These are phyloP conservation scores for Neopestalotiopsis clavispora DNA, from an alignment of 2,329 filamentous ascomycete genomes.

Conservation along the genomic window DNA sequence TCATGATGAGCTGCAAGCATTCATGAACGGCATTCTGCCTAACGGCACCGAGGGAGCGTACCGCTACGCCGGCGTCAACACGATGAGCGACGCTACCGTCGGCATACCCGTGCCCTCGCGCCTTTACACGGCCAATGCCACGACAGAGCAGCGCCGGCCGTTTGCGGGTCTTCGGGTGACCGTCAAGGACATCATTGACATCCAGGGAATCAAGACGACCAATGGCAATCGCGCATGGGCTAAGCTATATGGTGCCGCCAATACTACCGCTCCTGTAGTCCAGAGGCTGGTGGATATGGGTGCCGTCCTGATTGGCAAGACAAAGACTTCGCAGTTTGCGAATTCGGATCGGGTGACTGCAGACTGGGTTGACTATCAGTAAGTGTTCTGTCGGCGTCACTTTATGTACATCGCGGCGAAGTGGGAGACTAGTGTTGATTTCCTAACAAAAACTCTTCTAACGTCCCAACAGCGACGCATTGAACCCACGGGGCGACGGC, in stretches of 20 bases:
- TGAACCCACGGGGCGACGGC: background rate
- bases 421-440: background rate
- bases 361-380: background rate
- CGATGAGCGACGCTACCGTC: background rate
- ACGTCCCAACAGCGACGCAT: background rate
- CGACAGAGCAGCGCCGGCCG: background rate
- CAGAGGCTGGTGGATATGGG: background rate
- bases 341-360: background rate
- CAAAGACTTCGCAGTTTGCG: background rate
- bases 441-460: background rate
- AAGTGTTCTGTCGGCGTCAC: background rate
- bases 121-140: background rate
- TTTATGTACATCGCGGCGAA: too few species aligned
- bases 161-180: background rate
- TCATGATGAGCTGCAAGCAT: background rate
- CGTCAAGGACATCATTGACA: background rate
- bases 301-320: background rate
- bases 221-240: background rate
- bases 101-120: slow-evolving; percentile 3
- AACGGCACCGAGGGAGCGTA: background rate
- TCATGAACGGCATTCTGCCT: background rate
- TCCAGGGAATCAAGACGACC: background rate
- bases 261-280: background rate
- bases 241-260: background rate
- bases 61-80: background rate